Base-by-base conservation (phyloP, 345 rosid genomes). In the Erucastrum elatum region DNA sequence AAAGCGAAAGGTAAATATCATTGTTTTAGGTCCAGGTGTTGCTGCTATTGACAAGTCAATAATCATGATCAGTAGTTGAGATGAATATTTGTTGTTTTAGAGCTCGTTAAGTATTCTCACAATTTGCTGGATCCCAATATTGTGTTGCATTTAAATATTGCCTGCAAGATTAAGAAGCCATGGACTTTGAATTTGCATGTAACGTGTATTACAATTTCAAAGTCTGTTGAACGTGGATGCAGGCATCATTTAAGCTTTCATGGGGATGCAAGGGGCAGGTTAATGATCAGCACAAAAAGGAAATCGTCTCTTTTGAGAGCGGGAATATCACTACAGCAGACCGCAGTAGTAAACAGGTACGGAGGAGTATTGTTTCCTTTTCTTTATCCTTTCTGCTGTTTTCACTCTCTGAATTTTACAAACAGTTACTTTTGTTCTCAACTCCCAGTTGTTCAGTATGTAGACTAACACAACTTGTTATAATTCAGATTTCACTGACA, bases 221-320 rank as follows among this genome's bases (percentile, higher is more conserved):
- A 34, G 3, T 31, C 33, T 80, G 31, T 30, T 21, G 4, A 76
- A 75, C 62, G 66, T 76, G 78, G 84, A 9, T 49, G 74, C 87
- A 96, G 99, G 99, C 99, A 78, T 89, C 98, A 21, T 96, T 96
- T 81, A 96, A 96, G 75, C 99, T 96, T 68, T 85, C 97, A 66
- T 96, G 99, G 99, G 82, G 94, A 49, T 91, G 94, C 85, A 91
- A 90, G 71, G 97, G 97, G 39, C 91, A 90, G 37, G 76, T 77
- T 74, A 87, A 89, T 76, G 96, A 96, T 82, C 98, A 90, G 83
- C 94, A 90, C 89, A 96, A 93, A 63, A 96, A 90, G 70, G 98
- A 93, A 55, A 85, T 96, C 46, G 99, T 96, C 75, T 96, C 97
- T 39, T 96, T 96, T 86, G 99, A 91, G 81, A 88, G 86, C 76